Percentiles rank a stretch among this genome's conserved stretches.
Conservation (phyloP, 2,329 filamentous ascomycete species). For the Rachicladosporium sp. region DNA sequence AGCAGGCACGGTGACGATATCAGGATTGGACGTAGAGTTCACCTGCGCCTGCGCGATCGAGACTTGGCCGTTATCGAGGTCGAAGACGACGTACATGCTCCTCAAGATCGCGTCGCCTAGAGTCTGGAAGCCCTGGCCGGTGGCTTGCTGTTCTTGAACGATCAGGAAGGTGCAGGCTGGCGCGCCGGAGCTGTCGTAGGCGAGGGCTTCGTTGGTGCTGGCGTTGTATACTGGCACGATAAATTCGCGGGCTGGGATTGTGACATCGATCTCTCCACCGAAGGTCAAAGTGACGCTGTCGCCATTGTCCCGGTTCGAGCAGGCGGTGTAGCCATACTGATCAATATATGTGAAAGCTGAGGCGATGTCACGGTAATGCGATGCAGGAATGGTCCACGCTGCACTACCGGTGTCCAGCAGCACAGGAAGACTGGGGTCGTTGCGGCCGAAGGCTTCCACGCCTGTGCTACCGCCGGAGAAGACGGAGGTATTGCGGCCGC, state of each 20-base stretch:
- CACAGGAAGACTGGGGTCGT: slow-evolving; percentile 13
- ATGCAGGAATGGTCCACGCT: slow-evolving; percentile 15
- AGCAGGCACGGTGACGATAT: slow-evolving; percentile 16
- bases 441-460: slow-evolving; percentile 10
- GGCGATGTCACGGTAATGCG: slow-evolving; percentile 14
- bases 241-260: slow-evolving; percentile 17
- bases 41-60: slow-evolving; percentile 21
- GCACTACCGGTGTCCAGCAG: slow-evolving; percentile 22
- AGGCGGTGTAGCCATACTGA: slow-evolving; percentile 11
- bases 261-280: slow-evolving; percentile 16
- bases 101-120: slow-evolving; percentile 21
- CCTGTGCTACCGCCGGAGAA: slow-evolving; percentile 12
- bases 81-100: slow-evolving; percentile 25
- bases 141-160: slow-evolving; percentile 5
- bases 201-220: slow-evolving; percentile 11
- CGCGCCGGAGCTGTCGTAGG: slow-evolving; percentile 6
- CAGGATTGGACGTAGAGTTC: slow-evolving; percentile 12
- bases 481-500: slow-evolving; percentile 9
- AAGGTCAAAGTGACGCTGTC: slow-evolving; percentile 18
- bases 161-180: slow-evolving; percentile 18
- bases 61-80: slow-evolving; percentile 24
- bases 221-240: slow-evolving; percentile 20
- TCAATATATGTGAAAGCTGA: slow-evolving; percentile 14
- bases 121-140: slow-evolving; percentile 11
- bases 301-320: slow-evolving; percentile 14